Evolutionary conservation across 768 basidiomycete species (phyloP), one percentile per base, ranked within the genome.

Genomic region (Auricularia sp.): DNA sequence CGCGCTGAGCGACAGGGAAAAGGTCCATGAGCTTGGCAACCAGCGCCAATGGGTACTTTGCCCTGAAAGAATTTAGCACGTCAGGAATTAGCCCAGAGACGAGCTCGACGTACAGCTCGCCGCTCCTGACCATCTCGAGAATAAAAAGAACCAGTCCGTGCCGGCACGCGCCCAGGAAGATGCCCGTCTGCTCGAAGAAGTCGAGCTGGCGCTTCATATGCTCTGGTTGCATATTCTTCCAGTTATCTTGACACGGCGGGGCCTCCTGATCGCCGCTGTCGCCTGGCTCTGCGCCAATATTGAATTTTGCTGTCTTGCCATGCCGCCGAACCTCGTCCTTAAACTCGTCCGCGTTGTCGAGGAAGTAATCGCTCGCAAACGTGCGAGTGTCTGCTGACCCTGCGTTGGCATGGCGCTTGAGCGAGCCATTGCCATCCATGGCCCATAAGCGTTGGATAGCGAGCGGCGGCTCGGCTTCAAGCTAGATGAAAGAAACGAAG

Each of bases 31-130:
- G 56, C 51, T 62, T 64, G 7, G 43, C 61, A 3, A 70, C 34
- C 5, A 69, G 42, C 0, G 67, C 69, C 1, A 72, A 61, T 3
- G 68, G 66, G 54, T 70, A 73, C 62, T 72, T 71, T n/a, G 70
- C 68, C 5, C 70, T 72, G 36, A 12, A 11, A 59, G 18, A 51
- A 12, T 6, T 51, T 6, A 51, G 47, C 7, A 12, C 39, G 7
- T 39, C 11, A 8, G 18, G 11, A 6, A 6, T 51, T 36, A 29
- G 29, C 29, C 29, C 29, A 6, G 43, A 16, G 47, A 6, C 11
- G 47, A 8, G 47, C 6, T 12, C 21, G 10, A 62, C 61, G 36
- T 21, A 62, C 61, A 62, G 21, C 29, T 62, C 61, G 12, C 61
- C 61, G 44, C 61, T 62, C 12, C 29, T 7, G 7, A 62, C 36